Base-by-base conservation (phyloP, 1,284 basidiomycete genomes). In the Rhodotorula sp. region DNA sequence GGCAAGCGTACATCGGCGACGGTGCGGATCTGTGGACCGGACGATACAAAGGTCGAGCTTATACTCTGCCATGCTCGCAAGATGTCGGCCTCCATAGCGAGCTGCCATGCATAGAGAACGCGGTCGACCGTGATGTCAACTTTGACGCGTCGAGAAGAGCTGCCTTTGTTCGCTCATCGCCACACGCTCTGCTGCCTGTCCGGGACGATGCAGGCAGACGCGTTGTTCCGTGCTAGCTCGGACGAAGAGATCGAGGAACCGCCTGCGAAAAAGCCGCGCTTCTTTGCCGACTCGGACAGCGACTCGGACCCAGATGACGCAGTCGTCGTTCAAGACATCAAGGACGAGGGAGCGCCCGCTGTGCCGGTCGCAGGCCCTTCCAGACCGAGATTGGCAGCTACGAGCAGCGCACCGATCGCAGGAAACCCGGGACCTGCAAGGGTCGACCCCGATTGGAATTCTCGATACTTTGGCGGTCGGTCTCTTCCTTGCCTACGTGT, bases 401-500 rank as follows among this genome's bases (percentile, higher is more conserved):
- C 19, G 5, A 59, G 23, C 28, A n/a, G 26, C 7, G 47, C 62
- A 21, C 54, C 54, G 18, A 38, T 6, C 43, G 60, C 52, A 19
- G 47, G 54, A 60, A 47, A 62, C 38, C 47, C 38, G 45, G 7
- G 2, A 43, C 38, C 38, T 15, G 23, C 23, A 31, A 70, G 4
- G 15, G 38, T 34, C 8, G 54, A 26, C 12, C 5, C 47, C 4
- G 54, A 63, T 6, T 73, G 68, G 63, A 3, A 34, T 6, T 31
- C 50, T 1, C 60, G 64, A 12, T 69, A 71, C 63, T 71, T 76
- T 61, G 74, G 74, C 43, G 68, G 71, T 65, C 3, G 38, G 71
- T 64, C 19, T n/a, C 15, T 23, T 28, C n/a, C 23, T n/a, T n/a
- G 14, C 6, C 5, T 45, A 18, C 49, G 26, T 16, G 26, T 12